Evolutionary conservation across 129 eudicot species (phyloP).

Genomic region (Lonicera japonica): DNA sequence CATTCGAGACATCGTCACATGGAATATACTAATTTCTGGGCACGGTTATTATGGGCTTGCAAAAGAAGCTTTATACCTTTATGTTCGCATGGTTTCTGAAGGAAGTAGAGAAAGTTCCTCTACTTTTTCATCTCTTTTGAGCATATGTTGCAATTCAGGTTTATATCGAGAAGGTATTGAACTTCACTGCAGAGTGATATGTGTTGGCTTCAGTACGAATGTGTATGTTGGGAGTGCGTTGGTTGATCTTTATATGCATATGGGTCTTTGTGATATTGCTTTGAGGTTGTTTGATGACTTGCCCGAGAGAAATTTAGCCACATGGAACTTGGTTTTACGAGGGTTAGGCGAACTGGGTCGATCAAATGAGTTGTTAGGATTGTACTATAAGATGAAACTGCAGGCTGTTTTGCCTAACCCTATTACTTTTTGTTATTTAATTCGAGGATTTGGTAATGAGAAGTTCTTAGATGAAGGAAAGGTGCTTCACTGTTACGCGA

Average conservation of each 20-base stretch:
- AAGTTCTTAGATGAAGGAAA: slow-evolving; percentile 39
- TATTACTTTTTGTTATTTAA: slow-evolving; percentile 53
- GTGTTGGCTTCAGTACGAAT: slow-evolving; percentile 49
- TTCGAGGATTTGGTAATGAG: slow-evolving; percentile 44
- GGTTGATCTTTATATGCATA: slow-evolving; percentile 57
- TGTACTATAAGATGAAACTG: slow-evolving; percentile 35
- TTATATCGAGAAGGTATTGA: slow-evolving; percentile 39
- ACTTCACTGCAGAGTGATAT: slow-evolving; percentile 55
- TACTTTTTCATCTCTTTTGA: slow-evolving; percentile 66
- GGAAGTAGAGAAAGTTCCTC: slow-evolving; percentile 62
- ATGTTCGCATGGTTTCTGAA: slow-evolving; percentile 48
- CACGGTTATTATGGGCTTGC: slow-evolving; percentile 34
- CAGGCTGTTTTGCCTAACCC: slow-evolving; percentile 53
- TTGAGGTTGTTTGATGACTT: slow-evolving; percentile 46
- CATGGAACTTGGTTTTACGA: slow-evolving; percentile 64
- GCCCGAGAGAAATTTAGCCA: slow-evolving; percentile 48
- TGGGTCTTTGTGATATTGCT: slow-evolving; percentile 44
- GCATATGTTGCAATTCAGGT: slow-evolving; percentile 40
- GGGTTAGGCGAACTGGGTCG: slow-evolving; percentile 42
- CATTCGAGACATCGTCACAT: slow-evolving; percentile 52
- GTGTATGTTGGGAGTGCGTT: slow-evolving; percentile 53
- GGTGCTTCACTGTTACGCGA: slow-evolving; percentile 53
- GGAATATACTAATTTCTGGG: slow-evolving; percentile 71
- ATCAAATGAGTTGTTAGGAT: slow-evolving; percentile 33
- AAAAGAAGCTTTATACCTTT: slow-evolving; percentile 29